phyloP scores from a whole-genome alignment of 495 filamentous ascomycete genomes.

The Penicillium taxi region DNA sequence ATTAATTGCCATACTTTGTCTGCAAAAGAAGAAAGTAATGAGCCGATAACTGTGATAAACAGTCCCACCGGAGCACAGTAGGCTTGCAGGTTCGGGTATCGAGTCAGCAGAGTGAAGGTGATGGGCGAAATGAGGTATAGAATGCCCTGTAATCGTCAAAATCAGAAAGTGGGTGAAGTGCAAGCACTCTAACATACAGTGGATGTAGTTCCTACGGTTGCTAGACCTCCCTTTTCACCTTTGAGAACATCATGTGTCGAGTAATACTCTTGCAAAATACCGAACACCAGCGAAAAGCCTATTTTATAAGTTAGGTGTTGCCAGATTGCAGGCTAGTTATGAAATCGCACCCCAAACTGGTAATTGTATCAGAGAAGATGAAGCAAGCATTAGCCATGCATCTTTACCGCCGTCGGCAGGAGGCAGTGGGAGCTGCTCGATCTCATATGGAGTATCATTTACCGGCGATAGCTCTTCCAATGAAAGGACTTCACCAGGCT shows the following conservation, averaged over 20 bases:
- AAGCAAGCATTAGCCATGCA: constrained; percentile 56
- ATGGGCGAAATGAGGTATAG: constrained; percentile 50
- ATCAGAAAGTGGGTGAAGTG: constrained; percentile 4
- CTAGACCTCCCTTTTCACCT: constrained; percentile 31
- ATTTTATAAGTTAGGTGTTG: constrained; percentile 1
- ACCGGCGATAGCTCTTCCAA: constrained; percentile 1
- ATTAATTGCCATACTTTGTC: constrained; percentile 44
- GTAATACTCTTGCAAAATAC: constrained; percentile 45
- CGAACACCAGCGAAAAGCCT: constrained; percentile 46
- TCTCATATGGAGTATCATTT: constrained; percentile 13
- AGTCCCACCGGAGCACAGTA: constrained; percentile 37
- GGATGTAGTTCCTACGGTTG: constrained; percentile 45
- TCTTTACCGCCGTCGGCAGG: constrained; percentile 52
- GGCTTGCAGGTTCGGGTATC: constrained; percentile 36
- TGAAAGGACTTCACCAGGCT: constrained; percentile 1
- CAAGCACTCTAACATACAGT: constrained; percentile 17
- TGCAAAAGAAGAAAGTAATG: constrained; percentile 44
- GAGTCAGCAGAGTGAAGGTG: constrained; percentile 41
- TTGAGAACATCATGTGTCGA: constrained; percentile 28
- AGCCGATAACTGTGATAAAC: constrained; percentile 30
- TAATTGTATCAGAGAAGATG: constrained; percentile 53
- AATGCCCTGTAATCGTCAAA: constrained; percentile 31
- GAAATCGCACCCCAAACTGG: constrained; percentile 57
- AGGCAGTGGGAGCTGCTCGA: constrained; percentile 38
- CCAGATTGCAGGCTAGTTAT: background rate